phyloP scores from a whole-genome alignment of 805 yeast genomes.

The Brettanomyces bruxellensis region DNA sequence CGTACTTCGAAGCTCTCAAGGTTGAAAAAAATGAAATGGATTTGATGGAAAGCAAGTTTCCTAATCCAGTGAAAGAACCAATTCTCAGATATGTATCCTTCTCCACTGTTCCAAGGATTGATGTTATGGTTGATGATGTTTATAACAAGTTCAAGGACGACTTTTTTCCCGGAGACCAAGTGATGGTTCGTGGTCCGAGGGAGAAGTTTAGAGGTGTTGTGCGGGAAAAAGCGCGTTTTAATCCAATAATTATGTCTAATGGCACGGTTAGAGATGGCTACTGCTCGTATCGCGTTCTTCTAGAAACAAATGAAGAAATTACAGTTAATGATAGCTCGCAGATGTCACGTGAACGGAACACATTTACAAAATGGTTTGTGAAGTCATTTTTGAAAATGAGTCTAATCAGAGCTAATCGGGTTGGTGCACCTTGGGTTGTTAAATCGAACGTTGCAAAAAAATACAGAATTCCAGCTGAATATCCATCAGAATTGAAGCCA shows the following conservation, averaged over 20 bases:
- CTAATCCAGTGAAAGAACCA: slow-evolving; percentile 87
- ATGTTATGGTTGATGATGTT: slow-evolving; percentile 80
- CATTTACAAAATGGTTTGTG: slow-evolving; percentile 83
- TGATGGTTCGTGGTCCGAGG: slow-evolving; percentile 41
- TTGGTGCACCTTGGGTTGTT: slow-evolving; percentile 96
- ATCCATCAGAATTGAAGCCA: slow-evolving; percentile 45
- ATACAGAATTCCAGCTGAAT: slow-evolving; percentile 55
- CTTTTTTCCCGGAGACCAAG: slow-evolving; percentile 86
- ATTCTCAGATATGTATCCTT: slow-evolving; percentile 80
- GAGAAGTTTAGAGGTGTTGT: slow-evolving; percentile 50
- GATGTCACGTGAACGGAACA: slow-evolving; percentile 72
- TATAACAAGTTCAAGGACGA: slow-evolving; percentile 70
- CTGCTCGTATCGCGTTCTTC: slow-evolving; percentile 63
- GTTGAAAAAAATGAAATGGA: slow-evolving; percentile 58
- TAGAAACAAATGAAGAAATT: slow-evolving; percentile 42
- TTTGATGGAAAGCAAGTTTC: slow-evolving; percentile 73
- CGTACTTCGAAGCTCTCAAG: slow-evolving; percentile 80
- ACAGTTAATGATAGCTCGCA: slow-evolving; percentile 60
- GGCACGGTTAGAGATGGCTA: slow-evolving; percentile 33
- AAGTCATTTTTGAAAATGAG: slow-evolving; percentile 81
- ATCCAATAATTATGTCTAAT: slow-evolving; percentile 32
- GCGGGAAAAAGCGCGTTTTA: slow-evolving; percentile 79
- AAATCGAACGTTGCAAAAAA: slow-evolving; percentile 63
- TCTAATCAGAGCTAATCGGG: slow-evolving; percentile 65
- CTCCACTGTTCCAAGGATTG: slow-evolving; percentile 72